Base-by-base conservation (phyloP, 148 eudicot genomes). In the Diospyros lotus region DNA sequence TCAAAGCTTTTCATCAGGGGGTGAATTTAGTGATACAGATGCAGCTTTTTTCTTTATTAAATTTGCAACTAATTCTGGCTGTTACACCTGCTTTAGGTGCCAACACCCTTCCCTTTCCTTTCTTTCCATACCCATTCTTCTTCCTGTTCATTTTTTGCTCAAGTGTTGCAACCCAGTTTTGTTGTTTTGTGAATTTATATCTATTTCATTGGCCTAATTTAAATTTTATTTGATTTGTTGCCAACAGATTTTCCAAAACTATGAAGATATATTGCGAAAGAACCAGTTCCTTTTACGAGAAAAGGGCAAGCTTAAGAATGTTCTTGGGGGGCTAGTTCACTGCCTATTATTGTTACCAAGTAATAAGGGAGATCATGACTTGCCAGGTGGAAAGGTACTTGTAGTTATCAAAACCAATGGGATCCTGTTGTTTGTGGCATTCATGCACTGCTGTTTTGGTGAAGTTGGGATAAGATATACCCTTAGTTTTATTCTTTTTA, bases 341-440 rank as follows among this genome's bases (percentile, higher is more conserved):
- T 92, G 98, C 89, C 82, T 95, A 65, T 87, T 90, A 64, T 73
- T 95, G 75, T 83, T 95, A 88, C 91, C 89, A 41, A 84, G 82
- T 70, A 72, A 76, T 66, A 82, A 71, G 77, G 80, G 73, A 72
- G 88, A 80, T 46, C 65, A 79, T 76, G 76, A 75, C 63, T 66
- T 85, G 54, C 73, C 65, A 69, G 10, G 12, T 69, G 53, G 76
- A 72, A 84, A 85, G 81, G 97, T 92, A 87, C 53, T 41, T 68
- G 64, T 68, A 41, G 68, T 73, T 82, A 15, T 18, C 69, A 53
- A 55, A 77, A 68, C 60, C 58, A 64, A 68, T 18, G 58, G 58
- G 72, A 71, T 48, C 44, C 11, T 55, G 61, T 68, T 15, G 70
- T 52, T 55, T 77, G 15, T 69, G 50, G 42, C 55, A 10, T 72